Base-by-base conservation (phyloP, 169 alveolate genomes). In the Cardiosporidium cionae region DNA sequence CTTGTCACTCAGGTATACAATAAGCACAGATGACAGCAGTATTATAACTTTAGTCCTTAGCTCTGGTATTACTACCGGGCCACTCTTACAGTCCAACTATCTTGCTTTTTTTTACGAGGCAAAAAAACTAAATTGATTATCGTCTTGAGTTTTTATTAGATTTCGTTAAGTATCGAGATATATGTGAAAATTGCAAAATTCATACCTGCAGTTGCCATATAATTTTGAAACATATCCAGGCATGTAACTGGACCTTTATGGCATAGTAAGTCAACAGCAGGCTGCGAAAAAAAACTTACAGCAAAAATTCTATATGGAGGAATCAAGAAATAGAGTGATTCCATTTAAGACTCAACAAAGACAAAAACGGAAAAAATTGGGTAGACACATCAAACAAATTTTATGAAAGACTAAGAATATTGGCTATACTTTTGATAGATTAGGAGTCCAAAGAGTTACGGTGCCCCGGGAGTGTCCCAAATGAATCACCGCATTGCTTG, bases 391-490 rank as follows among this genome's bases (percentile, higher is more conserved):
- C 25, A 23, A 6, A 67, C 5, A 5, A 5, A 58, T 5, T 9
- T 7, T n/a, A 44, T 9, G 25, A 44, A 44, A n/a, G 58, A 44
- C 58, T 9, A 44, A 44, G 58, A n/a, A 44, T 16, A 44, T n/a
- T n/a, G 58, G 16, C 58, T 9, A 9, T 3, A 54, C 84, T 69
- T 70, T 78, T 29, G 52, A 65, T 32, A 80, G 32, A 72, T 76
- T 94, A 16, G 98, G 98, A 0, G 96, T 84, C 93, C 96, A 94
- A 85, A 94, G 84, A 36, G 93, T 80, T 0, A 94, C 94, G 16
- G 85, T 81, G 37, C 98, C 98, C 65, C 84, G 84, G 29, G 84
- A 76, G 75, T 94, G 96, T 3, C 96, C 97, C 32, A 88, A 80
- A 58, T 83, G 86, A 62, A 92, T 79, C n/a, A 93, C 92, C 32